phyloP scores from a whole-genome alignment of 140 eudicot species.

The Anethum foeniculum region DNA sequence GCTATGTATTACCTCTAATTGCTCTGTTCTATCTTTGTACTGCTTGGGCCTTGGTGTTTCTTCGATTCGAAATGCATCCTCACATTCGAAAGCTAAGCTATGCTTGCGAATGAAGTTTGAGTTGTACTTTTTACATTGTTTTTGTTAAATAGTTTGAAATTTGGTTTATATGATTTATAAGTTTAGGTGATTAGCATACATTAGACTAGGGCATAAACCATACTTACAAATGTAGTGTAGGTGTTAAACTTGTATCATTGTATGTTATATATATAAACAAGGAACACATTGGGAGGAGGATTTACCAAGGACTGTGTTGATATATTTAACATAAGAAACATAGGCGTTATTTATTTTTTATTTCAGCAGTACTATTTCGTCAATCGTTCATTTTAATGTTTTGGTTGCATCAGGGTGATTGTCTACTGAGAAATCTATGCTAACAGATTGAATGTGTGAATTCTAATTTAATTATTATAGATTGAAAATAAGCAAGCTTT shows the following conservation, averaged over 20 bases:
- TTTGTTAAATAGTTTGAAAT: neutral
- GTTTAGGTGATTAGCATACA: neutral
- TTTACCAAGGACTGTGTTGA: too few species aligned
- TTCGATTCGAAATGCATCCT: neutral
- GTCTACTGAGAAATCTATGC: neutral
- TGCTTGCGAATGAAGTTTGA: neutral
- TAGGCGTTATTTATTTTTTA: neutral
- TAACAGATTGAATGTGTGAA: neutral
- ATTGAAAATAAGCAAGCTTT: neutral
- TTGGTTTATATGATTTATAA: neutral
- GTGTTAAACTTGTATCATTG: neutral
- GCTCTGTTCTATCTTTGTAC: neutral
- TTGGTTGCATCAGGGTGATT: neutral
- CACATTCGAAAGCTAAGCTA: slow-evolving; percentile 4
- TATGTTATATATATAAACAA: neutral
- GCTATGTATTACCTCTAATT: neutral
- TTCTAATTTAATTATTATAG: neutral
- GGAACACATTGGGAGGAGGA: too few species aligned
- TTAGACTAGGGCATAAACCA: neutral
- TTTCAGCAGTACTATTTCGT: neutral
- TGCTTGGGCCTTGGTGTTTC: neutral
- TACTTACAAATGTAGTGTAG: too few species aligned
- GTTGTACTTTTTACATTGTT: neutral
- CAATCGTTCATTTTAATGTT: neutral
- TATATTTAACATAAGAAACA: too few species aligned